Conservation (phyloP, 208 protist species). For the Crithidia bombi region DNA sequence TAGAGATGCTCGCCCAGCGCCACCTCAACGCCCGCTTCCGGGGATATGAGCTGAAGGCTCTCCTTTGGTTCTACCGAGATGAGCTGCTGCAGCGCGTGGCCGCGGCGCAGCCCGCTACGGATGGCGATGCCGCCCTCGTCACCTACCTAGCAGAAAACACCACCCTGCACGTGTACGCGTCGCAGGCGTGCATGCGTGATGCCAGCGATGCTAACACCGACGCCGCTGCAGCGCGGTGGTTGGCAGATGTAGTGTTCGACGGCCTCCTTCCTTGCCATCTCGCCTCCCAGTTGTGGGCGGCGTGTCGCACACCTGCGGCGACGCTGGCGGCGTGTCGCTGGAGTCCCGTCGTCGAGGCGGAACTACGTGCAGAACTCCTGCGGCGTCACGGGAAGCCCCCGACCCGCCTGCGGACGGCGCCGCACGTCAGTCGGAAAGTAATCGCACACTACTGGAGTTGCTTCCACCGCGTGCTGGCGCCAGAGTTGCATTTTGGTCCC, state of each 20-base stretch:
- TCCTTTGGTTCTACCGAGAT: conserved; percentile 45
- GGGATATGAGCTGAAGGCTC: conserved; percentile 56
- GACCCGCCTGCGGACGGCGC: conserved; percentile 42
- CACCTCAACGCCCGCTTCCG: conserved; percentile 43
- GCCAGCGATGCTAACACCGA: neutral
- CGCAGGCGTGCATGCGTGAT: conserved; percentile 8
- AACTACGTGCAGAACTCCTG: conserved; percentile 54
- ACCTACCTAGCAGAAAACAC: conserved; percentile 37
- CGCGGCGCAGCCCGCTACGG: neutral
- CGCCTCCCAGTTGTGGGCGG: conserved; percentile 40
- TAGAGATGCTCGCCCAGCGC: conserved; percentile 46
- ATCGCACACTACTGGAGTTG: conserved; percentile 77
- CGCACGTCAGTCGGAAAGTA: conserved; percentile 33
- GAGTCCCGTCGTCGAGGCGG: conserved; percentile 56
- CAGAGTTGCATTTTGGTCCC: conserved; percentile 61
- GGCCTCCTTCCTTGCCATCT: conserved; percentile 37
- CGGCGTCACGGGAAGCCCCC: conserved; percentile 38
- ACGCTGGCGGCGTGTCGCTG: conserved; percentile 50
- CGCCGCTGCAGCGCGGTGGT: conserved; percentile 18
- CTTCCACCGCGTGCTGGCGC: conserved; percentile 54
- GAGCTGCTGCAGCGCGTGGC: conserved; percentile 35
- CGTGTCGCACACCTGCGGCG: conserved; percentile 29
- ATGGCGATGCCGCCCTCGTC: conserved; percentile 34
- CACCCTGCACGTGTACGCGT: conserved; percentile 39
- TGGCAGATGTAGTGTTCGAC: conserved; percentile 42